phyloP scores from a whole-genome alignment of 345 rosid genomes.

The Eucalyptus fibrosa region DNA sequence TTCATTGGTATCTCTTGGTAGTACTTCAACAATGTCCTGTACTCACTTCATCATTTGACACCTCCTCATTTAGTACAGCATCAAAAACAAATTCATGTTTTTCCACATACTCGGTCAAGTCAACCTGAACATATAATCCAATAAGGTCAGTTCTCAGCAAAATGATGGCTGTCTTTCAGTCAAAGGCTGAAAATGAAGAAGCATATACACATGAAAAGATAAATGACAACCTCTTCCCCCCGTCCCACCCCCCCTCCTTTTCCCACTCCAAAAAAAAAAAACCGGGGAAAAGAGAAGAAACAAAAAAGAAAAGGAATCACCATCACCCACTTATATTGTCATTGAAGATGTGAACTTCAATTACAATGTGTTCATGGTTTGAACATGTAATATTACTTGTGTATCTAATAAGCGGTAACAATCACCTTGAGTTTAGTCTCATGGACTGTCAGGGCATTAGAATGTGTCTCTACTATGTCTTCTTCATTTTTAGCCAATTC shows the following conservation, averaged over 20 bases:
- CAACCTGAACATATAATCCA: conserved; percentile 50
- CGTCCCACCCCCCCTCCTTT: not conserved
- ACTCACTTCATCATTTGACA: conserved; percentile 93
- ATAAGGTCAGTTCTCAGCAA: not conserved
- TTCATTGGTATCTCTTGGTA: not conserved
- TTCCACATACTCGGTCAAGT: conserved; percentile 85
- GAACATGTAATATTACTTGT: not conserved
- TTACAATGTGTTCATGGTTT: not conserved
- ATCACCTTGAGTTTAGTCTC: conserved; percentile 93
- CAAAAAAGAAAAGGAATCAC: not conserved
- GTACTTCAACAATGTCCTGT: not conserved
- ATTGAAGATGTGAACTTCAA: not conserved
- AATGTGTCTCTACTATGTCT: conserved; percentile 74
- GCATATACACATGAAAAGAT: not conserved
- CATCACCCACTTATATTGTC: not conserved
- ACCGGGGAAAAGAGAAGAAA: not conserved
- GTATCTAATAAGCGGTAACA: not conserved
- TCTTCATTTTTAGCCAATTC: conserved; percentile 90
- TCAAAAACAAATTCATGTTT: conserved; percentile 95
- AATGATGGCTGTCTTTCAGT: not conserved
- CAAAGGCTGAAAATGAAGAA: not conserved
- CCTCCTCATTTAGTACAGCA: conserved; percentile 94
- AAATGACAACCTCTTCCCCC: not conserved
- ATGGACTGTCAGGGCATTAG: conserved; percentile 72
- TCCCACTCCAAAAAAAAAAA: not conserved